Conservation (phyloP, 202 grass and related monocot genomes). For the Cymbopogon flexuosus region DNA sequence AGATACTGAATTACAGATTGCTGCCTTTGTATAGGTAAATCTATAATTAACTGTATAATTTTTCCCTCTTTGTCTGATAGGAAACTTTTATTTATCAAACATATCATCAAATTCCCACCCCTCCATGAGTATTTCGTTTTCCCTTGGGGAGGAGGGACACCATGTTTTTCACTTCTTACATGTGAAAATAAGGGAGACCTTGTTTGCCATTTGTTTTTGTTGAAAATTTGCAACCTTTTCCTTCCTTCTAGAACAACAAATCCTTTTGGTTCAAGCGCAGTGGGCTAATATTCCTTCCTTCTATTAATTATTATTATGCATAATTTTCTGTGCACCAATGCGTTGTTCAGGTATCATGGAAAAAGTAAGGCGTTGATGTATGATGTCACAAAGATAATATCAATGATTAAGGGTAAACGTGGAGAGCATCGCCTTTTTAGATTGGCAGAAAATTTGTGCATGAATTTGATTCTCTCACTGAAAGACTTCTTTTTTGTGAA, state of each 20-base stretch:
- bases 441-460: constrained; percentile 97
- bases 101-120: background rate
- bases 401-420: constrained; percentile 91
- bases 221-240: background rate
- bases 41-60: constrained; percentile 21
- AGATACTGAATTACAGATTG: constrained; percentile 98
- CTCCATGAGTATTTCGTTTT: background rate
- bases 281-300: background rate
- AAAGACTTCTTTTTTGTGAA: constrained; percentile 98
- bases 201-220: background rate
- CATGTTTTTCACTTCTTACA: background rate
- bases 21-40: constrained; percentile 88
- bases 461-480: constrained; percentile 98
- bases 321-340: constrained; percentile 13
- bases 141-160: background rate
- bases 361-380: constrained; percentile 99
- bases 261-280: background rate
- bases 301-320: constrained; percentile 6
- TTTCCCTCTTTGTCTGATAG: background rate
- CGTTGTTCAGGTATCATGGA: constrained; percentile 68
- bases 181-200: background rate
- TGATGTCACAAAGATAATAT: constrained; percentile 99
- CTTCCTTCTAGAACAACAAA: background rate
- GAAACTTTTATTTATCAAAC: constrained; percentile 12
- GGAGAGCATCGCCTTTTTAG: constrained; percentile 94